Base-by-base conservation (phyloP, 1,284 basidiomycete species). In the Cryptococcus amylolentus region DNA sequence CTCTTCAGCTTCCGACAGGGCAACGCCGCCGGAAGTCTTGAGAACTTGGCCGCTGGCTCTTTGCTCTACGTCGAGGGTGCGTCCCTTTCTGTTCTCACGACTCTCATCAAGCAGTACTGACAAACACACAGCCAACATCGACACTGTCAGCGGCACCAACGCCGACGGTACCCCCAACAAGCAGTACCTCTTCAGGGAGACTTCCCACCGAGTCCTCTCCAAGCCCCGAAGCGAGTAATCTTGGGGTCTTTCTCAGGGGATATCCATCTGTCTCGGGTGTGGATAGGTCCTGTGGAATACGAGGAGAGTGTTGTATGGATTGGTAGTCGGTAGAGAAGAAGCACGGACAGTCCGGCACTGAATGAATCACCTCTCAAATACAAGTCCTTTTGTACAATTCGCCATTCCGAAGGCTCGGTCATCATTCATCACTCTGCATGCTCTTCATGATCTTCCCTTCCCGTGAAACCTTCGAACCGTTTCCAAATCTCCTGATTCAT, bases 51-150 rank as follows among this genome's bases (percentile, higher is more conserved):
- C 42, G 41, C 68, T 39, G 71, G 71, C 20, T 65, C 63, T n/a
- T 59, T 68, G 56, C 62, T 71, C 43, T 58, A 66, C 31, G 71
- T 72, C 26, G 71, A 72, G 59, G 69, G 70, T 69, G 55, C 58
- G 70, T 65, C 37, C 23, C 9, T 35, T 23, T n/a, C 49, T n/a
- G 35, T 31, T 13, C 3, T 26, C 16, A 37, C 8, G 14, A 13
- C 13, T 26, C 49, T 49, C 6, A 49, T n/a, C 10, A 5, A 20
- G 4, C 14, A 13, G 16, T n/a, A 41, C 31, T 23, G 23, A 23
- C 23, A 3, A 23, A 23, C 23, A 23, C 23, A 23, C 41, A 61
- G 59, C 59, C 48, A 54, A 55, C 42, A 61, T 61, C 47, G 59
- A 61, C 50, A 53, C 56, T 37, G 31, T 57, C 47, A 57, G 52